Conservation (phyloP, 148 eudicot genomes). For the Rhododendron vialii region DNA sequence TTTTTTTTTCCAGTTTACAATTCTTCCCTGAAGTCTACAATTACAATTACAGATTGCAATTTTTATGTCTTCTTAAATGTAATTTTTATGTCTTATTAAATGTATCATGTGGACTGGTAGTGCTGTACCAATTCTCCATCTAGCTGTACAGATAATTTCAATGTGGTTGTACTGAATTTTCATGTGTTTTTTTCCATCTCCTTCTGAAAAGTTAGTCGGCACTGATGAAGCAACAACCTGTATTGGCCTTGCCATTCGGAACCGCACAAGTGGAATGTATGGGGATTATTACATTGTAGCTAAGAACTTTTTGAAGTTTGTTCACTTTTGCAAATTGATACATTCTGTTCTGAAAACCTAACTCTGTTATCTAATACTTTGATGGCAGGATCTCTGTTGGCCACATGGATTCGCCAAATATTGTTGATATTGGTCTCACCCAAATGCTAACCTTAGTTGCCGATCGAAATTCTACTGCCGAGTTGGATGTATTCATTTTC, state of each 20-base stretch:
- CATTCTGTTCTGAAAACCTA: not conserved
- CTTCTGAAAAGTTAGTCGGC: slow-evolving; percentile 61
- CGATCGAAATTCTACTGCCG: slow-evolving; percentile 37
- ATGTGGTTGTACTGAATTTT: slow-evolving; percentile 8
- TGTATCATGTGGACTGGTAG: not conserved
- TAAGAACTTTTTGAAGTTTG: not conserved
- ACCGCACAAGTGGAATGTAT: slow-evolving; percentile 77
- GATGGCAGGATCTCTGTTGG: slow-evolving; percentile 66
- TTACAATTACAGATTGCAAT: not conserved
- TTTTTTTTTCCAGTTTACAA: not conserved
- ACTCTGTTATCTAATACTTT: slow-evolving; percentile 3
- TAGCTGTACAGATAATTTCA: not conserved
- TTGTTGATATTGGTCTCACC: slow-evolving; percentile 71
- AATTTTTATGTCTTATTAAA: not conserved
- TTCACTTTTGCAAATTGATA: not conserved
- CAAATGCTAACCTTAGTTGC: slow-evolving; percentile 71
- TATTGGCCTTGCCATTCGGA: slow-evolving; percentile 80
- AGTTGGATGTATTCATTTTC: slow-evolving; percentile 57
- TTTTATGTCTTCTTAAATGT: no score
- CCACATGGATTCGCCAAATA: slow-evolving; percentile 77
- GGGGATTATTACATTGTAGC: slow-evolving; percentile 5
- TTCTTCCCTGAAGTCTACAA: not conserved
- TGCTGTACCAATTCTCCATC: not conserved
- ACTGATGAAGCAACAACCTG: slow-evolving; percentile 98
- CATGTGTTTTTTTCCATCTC: not conserved